Base-by-base conservation (phyloP, 306 rosid species). In the Rosa multiflora region DNA sequence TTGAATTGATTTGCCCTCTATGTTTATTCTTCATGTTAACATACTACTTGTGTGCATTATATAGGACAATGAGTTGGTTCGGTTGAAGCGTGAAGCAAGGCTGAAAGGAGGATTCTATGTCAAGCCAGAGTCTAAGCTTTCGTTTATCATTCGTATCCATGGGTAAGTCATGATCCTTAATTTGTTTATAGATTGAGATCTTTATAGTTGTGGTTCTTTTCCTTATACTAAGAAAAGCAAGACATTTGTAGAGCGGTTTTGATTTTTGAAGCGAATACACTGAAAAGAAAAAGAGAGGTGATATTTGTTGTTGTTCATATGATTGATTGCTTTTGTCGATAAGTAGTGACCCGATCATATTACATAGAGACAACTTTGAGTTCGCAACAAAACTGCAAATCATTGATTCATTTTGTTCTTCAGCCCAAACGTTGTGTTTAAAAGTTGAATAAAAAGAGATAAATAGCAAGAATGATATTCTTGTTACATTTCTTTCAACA, bases 141-240 rank as follows among this genome's bases (percentile, higher is more conserved):
- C n/a, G n/a, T n/a, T n/a, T n/a, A n/a, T n/a, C n/a, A n/a, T n/a
- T n/a, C n/a, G n/a, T n/a, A n/a, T n/a, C n/a, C n/a, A n/a, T n/a
- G n/a, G n/a, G n/a, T n/a, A n/a, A n/a, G n/a, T n/a, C n/a, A n/a
- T n/a, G n/a, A n/a, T n/a, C n/a, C n/a, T n/a, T n/a, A n/a, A n/a
- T n/a, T n/a, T n/a, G n/a, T n/a, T n/a, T n/a, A n/a, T n/a, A n/a
- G n/a, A n/a, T n/a, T n/a, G n/a, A n/a, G n/a, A n/a, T n/a, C n/a
- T n/a, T n/a, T n/a, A n/a, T n/a, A n/a, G n/a, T n/a, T n/a, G n/a
- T n/a, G n/a, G n/a, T n/a, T n/a, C n/a, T n/a, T n/a, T n/a, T n/a
- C n/a, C n/a, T n/a, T n/a, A n/a, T n/a, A n/a, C 87, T 10, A 84
- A 82, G 75, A 91, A 82, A 76, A 75, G 86, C 62, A 81, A 67